A percentile compares a stretch with the other conserved stretches of the same genome.
Conservation (phyloP, 768 basidiomycete genomes). For the Russula griseocarnosa region DNA sequence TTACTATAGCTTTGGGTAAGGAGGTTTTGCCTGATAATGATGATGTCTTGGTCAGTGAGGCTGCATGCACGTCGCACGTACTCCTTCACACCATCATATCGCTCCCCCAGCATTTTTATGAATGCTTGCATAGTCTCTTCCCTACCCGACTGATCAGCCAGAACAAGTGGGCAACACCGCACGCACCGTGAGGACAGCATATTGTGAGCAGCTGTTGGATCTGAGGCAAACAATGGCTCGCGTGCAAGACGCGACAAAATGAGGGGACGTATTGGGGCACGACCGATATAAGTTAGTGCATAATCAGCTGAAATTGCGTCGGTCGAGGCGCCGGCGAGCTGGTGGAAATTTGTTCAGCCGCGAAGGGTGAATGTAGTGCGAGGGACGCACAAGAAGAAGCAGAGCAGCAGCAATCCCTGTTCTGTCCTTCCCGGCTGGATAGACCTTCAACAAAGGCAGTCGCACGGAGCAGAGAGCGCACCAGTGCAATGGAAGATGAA, state of each 20-base stretch:
- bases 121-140: slow-evolving; percentile 75
- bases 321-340: slow-evolving; percentile 73
- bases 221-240: slow-evolving; percentile 69
- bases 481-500: slow-evolving; percentile 77
- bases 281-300: slow-evolving; percentile 70
- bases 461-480: slow-evolving; percentile 26
- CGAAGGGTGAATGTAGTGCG: background rate
- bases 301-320: slow-evolving; percentile 68
- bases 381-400: slow-evolving; percentile 52
- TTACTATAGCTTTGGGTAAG: slow-evolving; percentile 30
- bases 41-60: slow-evolving; percentile 61
- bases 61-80: slow-evolving; percentile 56
- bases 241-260: slow-evolving; percentile 64
- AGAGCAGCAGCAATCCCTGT: slow-evolving; percentile 75
- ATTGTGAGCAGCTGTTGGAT: slow-evolving; percentile 72
- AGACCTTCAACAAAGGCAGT: background rate
- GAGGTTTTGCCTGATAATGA: slow-evolving; percentile 55
- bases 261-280: slow-evolving; percentile 70
- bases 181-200: slow-evolving; percentile 76
- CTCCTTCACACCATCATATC: slow-evolving; percentile 63
- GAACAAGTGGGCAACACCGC: background rate
- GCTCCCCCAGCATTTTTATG: slow-evolving; percentile 53
- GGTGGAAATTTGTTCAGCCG: background rate
- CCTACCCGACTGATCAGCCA: slow-evolving; percentile 36
- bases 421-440: slow-evolving; percentile 72